These are phyloP conservation scores for Vigna radiata DNA, from an alignment of 306 rosid species.

Conservation along the genomic window DNA sequence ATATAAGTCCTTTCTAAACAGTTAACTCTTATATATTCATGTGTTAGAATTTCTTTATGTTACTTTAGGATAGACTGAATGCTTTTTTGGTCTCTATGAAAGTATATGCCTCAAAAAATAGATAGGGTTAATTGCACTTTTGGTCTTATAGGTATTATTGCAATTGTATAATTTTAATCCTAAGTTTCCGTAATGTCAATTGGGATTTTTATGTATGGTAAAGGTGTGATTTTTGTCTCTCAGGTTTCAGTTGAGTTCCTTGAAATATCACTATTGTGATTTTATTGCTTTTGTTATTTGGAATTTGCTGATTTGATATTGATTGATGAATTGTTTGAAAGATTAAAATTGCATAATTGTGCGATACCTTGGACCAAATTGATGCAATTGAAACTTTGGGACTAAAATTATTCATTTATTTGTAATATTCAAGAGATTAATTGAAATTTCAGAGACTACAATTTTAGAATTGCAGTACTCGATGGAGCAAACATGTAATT, in stretches of 20 bases:
- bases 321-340: too few relatives aligned
- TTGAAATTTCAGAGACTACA: neutral
- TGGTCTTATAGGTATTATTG: neutral
- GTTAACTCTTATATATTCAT: slow-evolving; percentile 30
- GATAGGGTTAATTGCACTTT: too few relatives aligned
- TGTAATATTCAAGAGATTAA: too few relatives aligned
- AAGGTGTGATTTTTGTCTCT: neutral
- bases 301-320: too few relatives aligned
- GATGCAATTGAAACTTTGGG: neutral
- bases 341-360: too few relatives aligned
- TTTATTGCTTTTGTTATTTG: neutral
- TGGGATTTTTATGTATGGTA: neutral
- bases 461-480: too few relatives aligned
- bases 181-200: too few relatives aligned
- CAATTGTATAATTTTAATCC: too few relatives aligned
- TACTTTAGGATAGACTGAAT: slow-evolving; percentile 21
- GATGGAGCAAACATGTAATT: too few relatives aligned
- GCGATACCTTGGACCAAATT: too few relatives aligned
- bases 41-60: slow-evolving; percentile 36
- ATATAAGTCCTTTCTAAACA: slow-evolving; percentile 30
- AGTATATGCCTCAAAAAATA: slow-evolving; percentile 8
- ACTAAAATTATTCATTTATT: too few relatives aligned
- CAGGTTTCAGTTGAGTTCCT: too few relatives aligned
- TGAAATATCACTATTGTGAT: neutral
- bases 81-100: slow-evolving; percentile 14